A percentile compares a stretch with the other conserved stretches of the same genome.
phyloP scores from a whole-genome alignment of 108 stramenopile species.

The Bacterosira constricta region DNA sequence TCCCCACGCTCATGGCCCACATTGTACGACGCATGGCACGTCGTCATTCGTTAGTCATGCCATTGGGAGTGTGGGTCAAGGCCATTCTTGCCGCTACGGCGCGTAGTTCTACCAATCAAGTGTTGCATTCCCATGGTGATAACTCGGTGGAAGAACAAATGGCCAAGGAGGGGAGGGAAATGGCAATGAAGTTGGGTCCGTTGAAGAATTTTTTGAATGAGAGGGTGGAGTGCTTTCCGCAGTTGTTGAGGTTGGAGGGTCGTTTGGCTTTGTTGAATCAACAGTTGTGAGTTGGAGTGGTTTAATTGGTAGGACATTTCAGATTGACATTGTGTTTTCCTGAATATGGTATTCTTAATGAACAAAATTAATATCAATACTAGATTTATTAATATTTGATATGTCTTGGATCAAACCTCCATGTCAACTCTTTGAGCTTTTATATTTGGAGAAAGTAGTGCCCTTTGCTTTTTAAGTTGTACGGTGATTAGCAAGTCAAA shows the following conservation, averaged over 20 bases:
- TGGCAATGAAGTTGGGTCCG: constrained; percentile 45
- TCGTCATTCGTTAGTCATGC: constrained; percentile 36
- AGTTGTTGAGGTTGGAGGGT: constrained; percentile 48
- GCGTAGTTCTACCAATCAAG: constrained; percentile 18
- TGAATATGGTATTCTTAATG: no score
- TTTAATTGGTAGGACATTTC: no score
- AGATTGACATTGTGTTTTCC: no score
- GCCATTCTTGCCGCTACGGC: constrained; percentile 45
- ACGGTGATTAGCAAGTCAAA: no score
- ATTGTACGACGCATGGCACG: constrained; percentile 50
- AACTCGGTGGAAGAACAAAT: constrained; percentile 17
- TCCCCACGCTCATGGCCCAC: constrained; percentile 48
- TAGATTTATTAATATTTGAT: no score
- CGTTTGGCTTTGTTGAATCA: constrained; percentile 45
- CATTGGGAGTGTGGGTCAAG: constrained; percentile 44
- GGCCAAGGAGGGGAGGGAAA: constrained; percentile 37
- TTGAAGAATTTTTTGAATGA: constrained; percentile 51
- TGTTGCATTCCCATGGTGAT: not conserved
- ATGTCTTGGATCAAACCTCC: no score
- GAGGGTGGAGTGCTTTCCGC: constrained; percentile 51
- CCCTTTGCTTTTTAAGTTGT: no score
- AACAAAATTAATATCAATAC: no score
- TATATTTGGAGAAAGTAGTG: no score
- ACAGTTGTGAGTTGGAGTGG: constrained; percentile 38
- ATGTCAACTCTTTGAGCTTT: no score